Conservation (phyloP, 2,329 filamentous ascomycete genomes). For the Fusarium chuoi region DNA sequence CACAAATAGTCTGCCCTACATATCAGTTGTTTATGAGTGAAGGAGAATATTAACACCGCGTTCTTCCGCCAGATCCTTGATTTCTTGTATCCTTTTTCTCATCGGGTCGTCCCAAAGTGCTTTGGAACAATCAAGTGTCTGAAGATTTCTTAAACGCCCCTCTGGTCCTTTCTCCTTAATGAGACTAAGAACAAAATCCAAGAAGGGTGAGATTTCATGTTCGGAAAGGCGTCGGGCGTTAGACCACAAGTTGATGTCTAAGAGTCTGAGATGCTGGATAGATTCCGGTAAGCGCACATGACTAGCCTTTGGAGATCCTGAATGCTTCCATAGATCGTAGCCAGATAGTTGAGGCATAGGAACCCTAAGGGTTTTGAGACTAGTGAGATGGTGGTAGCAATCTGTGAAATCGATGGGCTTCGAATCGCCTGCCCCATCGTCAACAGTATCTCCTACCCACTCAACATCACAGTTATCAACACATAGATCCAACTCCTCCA, state of each 20-base stretch:
- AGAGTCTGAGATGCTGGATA: neutral
- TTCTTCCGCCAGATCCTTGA: neutral
- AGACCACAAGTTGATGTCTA: neutral
- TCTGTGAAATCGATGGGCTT: neutral
- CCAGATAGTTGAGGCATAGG: neutral
- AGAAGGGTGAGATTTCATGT: neutral
- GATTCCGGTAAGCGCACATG: neutral
- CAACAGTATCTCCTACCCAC: neutral
- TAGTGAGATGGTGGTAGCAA: neutral
- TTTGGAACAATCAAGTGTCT: neutral
- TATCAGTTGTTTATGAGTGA: rapidly evolving
- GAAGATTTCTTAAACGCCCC: neutral
- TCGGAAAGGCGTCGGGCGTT: neutral
- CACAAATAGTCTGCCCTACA: rapidly evolving
- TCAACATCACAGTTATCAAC: neutral
- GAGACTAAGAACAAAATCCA: neutral
- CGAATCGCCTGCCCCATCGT: too few species aligned
- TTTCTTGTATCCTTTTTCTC: neutral
- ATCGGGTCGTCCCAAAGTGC: neutral
- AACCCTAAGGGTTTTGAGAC: neutral
- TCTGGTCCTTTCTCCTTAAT: neutral
- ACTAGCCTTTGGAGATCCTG: neutral
- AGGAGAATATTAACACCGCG: neutral
- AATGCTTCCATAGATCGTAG: rapidly evolving
- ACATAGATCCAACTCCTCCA: neutral